Percentiles rank a stretch among this genome's conserved stretches.
Conservation (phyloP, 2,329 filamentous ascomycete species). For the Talaromyces pinophilus region DNA sequence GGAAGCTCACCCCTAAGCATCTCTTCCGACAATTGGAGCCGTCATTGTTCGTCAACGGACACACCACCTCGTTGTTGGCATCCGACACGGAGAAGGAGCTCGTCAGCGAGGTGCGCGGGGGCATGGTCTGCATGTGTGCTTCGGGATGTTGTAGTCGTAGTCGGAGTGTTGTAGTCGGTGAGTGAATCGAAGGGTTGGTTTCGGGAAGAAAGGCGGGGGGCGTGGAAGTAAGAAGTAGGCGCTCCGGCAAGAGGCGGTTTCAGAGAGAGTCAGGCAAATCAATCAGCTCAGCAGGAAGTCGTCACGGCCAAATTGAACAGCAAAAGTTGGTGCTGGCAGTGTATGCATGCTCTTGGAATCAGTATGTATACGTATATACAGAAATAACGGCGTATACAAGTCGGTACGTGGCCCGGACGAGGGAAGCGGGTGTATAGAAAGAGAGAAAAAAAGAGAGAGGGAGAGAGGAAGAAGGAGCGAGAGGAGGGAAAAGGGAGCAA, state of each 20-base stretch:
- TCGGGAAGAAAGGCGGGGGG: slow-evolving; percentile 8
- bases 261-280: background rate
- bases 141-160: background rate
- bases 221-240: slow-evolving; percentile 7
- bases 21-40: slow-evolving; percentile 95
- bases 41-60: slow-evolving; percentile 93
- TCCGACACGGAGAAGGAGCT: slow-evolving; percentile 91
- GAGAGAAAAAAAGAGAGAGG: background rate
- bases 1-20: slow-evolving; percentile 87
- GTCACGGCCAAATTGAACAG: slow-evolving; percentile 7
- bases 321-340: background rate
- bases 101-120: slow-evolving; percentile 81
- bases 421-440: background rate
- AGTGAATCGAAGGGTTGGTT: background rate
- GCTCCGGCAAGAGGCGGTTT: slow-evolving; percentile 7
- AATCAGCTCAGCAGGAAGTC: slow-evolving; percentile 3
- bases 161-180: background rate
- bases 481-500: slow-evolving; percentile 2
- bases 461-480: background rate
- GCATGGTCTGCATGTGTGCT: slow-evolving; percentile 64
- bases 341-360: slow-evolving; percentile 7
- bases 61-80: slow-evolving; percentile 93
- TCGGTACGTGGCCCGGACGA: background rate
- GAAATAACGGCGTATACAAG: background rate
- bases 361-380: background rate